A percentile compares a stretch with the other conserved stretches of the same genome.
Evolutionary conservation across 495 filamentous ascomycete species (phyloP).

Genomic region (Stereocaulon alpinum): DNA sequence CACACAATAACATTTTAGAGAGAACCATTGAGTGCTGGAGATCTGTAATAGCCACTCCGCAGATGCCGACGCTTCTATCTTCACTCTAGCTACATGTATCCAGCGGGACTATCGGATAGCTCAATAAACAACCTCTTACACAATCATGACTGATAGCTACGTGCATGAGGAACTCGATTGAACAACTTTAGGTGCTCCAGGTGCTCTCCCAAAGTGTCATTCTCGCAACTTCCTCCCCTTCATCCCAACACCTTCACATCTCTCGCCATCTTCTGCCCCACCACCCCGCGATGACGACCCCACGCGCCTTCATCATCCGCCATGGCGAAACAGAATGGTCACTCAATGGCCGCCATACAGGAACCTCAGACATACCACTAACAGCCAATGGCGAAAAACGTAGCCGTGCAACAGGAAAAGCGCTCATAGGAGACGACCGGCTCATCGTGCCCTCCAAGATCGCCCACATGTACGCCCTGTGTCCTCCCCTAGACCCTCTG

Average conservation of each 20-base stretch:
- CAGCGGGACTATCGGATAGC: slow-evolving; percentile 5
- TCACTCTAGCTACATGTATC: slow-evolving; percentile 4
- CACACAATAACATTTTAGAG: too few species aligned
- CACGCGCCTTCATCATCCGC: slow-evolving; percentile 84
- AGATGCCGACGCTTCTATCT: not conserved
- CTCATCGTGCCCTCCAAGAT: slow-evolving; percentile 78
- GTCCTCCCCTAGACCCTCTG: too few species aligned
- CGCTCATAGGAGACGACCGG: slow-evolving; percentile 73
- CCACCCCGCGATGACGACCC: slow-evolving; percentile 43
- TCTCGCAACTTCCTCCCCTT: not conserved
- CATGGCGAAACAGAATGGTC: slow-evolving; percentile 98
- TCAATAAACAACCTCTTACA: slow-evolving; percentile 4
- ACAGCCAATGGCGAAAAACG: slow-evolving; percentile 81
- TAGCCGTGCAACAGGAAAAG: slow-evolving; percentile 68
- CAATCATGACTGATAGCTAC: not conserved
- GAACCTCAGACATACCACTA: slow-evolving; percentile 73
- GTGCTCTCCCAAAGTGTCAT: not conserved
- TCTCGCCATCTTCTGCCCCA: not conserved
- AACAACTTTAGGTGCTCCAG: not conserved
- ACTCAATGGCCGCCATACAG: slow-evolving; percentile 83
- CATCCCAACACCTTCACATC: not conserved
- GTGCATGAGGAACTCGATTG: not conserved
- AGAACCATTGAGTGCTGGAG: too few species aligned
- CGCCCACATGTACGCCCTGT: slow-evolving; percentile 60
- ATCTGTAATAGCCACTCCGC: too few species aligned